Evolutionary conservation across 2,329 filamentous ascomycete genomes (phyloP), one percentile per base, ranked within the genome.

Genomic region (Pseudogymnoascus sp.): DNA sequence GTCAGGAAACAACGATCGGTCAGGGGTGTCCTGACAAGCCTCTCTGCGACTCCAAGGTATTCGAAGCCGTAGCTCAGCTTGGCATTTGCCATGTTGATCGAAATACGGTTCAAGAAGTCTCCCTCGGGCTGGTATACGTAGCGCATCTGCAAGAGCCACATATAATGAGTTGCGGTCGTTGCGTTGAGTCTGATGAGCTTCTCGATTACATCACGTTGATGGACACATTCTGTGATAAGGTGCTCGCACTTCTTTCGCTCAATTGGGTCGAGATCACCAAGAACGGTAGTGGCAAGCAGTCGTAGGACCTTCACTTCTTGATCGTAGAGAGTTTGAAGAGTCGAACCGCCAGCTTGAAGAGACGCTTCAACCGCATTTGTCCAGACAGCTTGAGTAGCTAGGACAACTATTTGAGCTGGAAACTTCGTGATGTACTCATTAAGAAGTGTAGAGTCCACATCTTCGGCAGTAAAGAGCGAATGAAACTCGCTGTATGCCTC

Each of bases 1-100:
- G 95, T 99, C 65, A 97, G 84, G 84, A 99, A 99, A 77, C 94
- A 99, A 66, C 95, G 89, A 75, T 99, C 95, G 0, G 94, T 99
- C 65, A 99, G 84, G 61, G 95, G 95, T 14, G 94, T 99, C 68
- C 94, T 87, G 64, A 99, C 95, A 65, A 99, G 89, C 63, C 95
- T 89, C 72, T 99, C 94, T 4, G 94, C 90, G 60, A 99, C 93
- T 72, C 94, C 94, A 23, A 99, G 83, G 72, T 99, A 99, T 75
- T 99, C 94, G 69, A 97, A 99, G 58, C 94, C 94, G 72, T 99
- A 99, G 71, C 90, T 91, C 65, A 99, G 85, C 69, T 88, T 90
- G 22, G 94, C 93, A 72, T 99, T 99, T 42, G 95, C 94, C 90
- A 99, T 97, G 77, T 91, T 91, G 74, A 99, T 88, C 71, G 90